These are phyloP conservation scores for Cornus florida DNA, from an alignment of 148 eudicot genomes.

Conservation along the genomic window DNA sequence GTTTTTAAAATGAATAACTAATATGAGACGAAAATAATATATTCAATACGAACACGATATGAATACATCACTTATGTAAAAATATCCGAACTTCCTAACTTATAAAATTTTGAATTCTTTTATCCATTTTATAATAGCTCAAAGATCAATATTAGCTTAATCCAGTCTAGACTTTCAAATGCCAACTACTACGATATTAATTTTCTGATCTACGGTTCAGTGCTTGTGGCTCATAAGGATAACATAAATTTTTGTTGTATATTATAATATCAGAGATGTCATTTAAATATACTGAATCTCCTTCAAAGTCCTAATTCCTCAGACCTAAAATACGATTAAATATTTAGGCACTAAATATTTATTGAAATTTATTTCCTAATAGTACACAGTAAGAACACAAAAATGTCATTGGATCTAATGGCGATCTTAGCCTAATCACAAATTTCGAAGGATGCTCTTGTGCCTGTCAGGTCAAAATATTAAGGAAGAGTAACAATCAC, in stretches of 20 bases:
- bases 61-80: no score
- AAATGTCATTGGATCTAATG: conserved; percentile 39
- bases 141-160: no score
- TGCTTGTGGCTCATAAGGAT: neutral
- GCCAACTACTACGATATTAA: neutral
- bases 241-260: neutral
- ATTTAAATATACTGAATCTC: neutral
- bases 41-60: no score
- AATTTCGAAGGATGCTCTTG: conserved; percentile 29
- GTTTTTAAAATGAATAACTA: no score
- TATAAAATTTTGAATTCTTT: no score
- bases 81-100: no score
- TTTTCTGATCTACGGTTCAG: neutral
- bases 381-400: conserved; percentile 8
- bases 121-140: no score
- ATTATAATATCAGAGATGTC: conserved; percentile 2
- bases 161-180: no score
- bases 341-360: neutral
- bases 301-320: conserved; percentile 15
- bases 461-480: neutral
- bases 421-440: conserved; percentile 11
- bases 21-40: no score
- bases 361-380: neutral
- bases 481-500: neutral
- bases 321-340: neutral